Evolutionary conservation across 2,329 filamentous ascomycete species (phyloP), one percentile per base, ranked within the genome.

Genomic region (Epichloe baconii): DNA sequence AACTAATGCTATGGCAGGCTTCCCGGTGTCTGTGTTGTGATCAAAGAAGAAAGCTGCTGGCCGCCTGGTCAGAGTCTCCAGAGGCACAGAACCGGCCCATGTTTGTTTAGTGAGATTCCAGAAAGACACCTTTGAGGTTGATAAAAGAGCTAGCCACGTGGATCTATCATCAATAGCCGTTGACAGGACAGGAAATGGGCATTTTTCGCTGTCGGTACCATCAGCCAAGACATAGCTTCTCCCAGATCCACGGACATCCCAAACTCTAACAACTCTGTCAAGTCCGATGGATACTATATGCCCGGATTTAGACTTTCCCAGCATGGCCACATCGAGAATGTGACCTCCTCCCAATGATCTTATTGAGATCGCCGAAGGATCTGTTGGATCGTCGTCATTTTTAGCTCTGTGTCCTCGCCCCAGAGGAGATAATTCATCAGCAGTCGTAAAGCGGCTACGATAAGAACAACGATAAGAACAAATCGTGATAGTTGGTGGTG

Each of bases 401-500:
- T 71, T 14, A 68, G 67, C 19, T 71, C 65, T 6, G 68, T 65
- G 51, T 75, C 67, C 50, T 84, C 80, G 52, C 83, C 81, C 76
- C 80, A 85, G 0, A 91, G 69, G 5, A 91, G 71, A 58, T 85
- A 86, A 55, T 83, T 87, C 71, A 87, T 86, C 7, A 90, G 71
- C 7, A 89, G 66, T 2, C 80, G 80, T 26, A 90, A 76, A 17
- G 78, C 77, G 8, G 80, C 80, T 15, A 85, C 70, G 3, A 82
- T 66, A 21, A 85, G 73, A 0, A 87, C 64, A 3, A 87, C 70
- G 12, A 79, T 76, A 7, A 86, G 68, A 5, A 83, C 58, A 52
- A 87, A 86, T 1, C 77, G 76, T 2, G 66, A 67, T 3, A 76
- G 66, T 51, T 83, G 77, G 54, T 82, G 73, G 46, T 77, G 72